A percentile compares a stretch with the other conserved stretches of the same genome.
phyloP scores from a whole-genome alignment of 83 land plant genomes.

The Thuja plicata region DNA sequence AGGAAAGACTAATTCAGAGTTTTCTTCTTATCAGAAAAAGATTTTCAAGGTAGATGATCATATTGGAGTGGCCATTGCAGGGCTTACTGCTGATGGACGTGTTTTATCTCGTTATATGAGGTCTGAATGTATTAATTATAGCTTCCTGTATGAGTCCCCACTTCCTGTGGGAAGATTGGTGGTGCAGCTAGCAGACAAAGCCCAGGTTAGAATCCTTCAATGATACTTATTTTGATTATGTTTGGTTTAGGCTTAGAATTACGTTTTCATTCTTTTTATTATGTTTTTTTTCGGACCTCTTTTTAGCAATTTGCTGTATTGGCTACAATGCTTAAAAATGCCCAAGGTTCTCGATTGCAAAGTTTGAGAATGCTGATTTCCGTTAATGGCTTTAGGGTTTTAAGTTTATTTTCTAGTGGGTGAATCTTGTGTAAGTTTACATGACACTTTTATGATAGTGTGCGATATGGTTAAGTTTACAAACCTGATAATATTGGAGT shows the following conservation, averaged over 20 bases:
- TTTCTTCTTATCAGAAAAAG: conserved; percentile 92
- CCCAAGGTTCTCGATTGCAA: background rate
- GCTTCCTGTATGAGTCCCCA: conserved; percentile 78
- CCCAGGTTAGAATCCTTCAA: conserved; percentile 65
- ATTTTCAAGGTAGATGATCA: conserved; percentile 94
- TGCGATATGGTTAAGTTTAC: background rate
- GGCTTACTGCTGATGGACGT: conserved; percentile 89
- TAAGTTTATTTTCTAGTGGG: background rate
- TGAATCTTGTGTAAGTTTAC: background rate
- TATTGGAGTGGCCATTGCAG: conserved; percentile 95
- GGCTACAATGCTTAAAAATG: background rate
- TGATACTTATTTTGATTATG: background rate
- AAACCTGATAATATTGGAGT: background rate
- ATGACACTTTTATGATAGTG: no score
- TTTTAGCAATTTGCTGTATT: no score
- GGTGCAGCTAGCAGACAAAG: conserved; percentile 97
- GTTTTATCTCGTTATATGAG: conserved; percentile 87
- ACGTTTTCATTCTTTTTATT: background rate
- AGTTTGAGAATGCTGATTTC: no score
- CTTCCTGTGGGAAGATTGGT: conserved; percentile 90
- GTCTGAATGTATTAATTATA: conserved; percentile 83
- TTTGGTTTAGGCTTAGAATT: background rate
- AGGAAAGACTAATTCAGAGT: conserved; percentile 91
- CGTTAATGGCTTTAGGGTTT: background rate
- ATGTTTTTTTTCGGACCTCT: background rate